Base-by-base conservation (phyloP, 768 basidiomycete genomes). In the Sutorius australiensis region DNA sequence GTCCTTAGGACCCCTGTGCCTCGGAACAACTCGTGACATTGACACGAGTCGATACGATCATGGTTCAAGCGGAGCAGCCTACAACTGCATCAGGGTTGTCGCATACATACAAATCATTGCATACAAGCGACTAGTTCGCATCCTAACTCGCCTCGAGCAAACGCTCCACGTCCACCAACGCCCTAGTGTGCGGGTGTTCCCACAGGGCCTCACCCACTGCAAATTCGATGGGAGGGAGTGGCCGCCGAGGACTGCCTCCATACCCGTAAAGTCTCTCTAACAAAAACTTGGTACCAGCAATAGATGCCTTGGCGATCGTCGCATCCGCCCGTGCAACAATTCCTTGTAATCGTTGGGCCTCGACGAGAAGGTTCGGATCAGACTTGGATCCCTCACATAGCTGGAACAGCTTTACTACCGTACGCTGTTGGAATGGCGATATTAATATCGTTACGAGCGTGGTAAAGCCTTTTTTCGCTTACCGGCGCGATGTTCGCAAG, bases 401-500 rank as follows among this genome's bases (percentile, higher is more conserved):
- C 57, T 84, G 73, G 68, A 81, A 85, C 10, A 92, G 73, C 56
- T 79, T 80, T 33, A 67, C 73, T 32, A 87, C 70, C 0, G 89
- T 71, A 59, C 81, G 64, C 85, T 89, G 63, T 39, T 55, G 50
- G 38, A 40, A 41, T 30, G 27, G n/a, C 33, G 33, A 44, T 47
- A 45, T 55, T 30, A 59, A 17, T 17, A 14, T 19, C 5, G 27
- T 27, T 6, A 21, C 31, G 16, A 17, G 41, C 5, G 32, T 34
- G 39, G 38, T 33, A 4, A 37, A 37, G n/a, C 30, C 12, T 54
- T 53, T 46, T 30, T 32, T 46, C 37, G 59, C 80, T 54, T 61
- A 86, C 89, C 10, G 90, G 91, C 41, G 87, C 84, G 51, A 94
- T 66, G 66, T 95, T 95, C 8, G 80, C 92, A 17, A 95, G 82